Conservation (phyloP, 2,329 filamentous ascomycete genomes). For the Coniochaeta sp. region DNA sequence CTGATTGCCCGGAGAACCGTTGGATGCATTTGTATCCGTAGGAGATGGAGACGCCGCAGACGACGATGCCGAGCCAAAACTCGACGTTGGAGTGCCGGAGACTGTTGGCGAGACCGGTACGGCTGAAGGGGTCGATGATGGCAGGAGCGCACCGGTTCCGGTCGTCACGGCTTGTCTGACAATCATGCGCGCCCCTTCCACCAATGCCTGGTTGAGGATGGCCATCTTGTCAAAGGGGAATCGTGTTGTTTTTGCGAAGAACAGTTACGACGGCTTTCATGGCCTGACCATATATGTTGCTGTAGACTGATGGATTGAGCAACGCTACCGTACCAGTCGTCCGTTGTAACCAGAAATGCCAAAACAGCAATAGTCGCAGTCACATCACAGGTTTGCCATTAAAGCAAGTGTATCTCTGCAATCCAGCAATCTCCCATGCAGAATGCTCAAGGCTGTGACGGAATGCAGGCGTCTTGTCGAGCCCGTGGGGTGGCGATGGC, state of each 20-base stretch:
- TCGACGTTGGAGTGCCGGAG: background rate
- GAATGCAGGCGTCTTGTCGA: background rate
- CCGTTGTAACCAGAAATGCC: background rate
- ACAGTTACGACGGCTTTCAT: background rate
- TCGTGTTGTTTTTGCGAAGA: background rate
- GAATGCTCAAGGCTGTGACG: background rate
- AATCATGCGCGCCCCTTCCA: slow-evolving; percentile 17
- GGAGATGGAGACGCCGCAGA: background rate
- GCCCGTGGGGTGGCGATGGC: background rate
- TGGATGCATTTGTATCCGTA: background rate
- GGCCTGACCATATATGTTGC: background rate
- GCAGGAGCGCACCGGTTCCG: background rate
- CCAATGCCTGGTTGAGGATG: slow-evolving; percentile 15
- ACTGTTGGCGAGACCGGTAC: background rate
- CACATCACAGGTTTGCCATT: background rate
- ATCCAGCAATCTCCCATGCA: background rate
- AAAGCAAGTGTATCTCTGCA: background rate
- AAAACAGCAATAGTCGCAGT: background rate
- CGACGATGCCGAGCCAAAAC: background rate
- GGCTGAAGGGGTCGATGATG: background rate
- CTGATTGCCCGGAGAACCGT: background rate
- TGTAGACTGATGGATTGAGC: background rate
- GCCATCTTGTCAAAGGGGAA: slow-evolving; percentile 12
- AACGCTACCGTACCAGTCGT: background rate
- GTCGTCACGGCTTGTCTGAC: slow-evolving; percentile 15